Percentiles rank a stretch among this genome's conserved stretches.
Evolutionary conservation across 129 eudicot genomes (phyloP).

Genomic region (Flaveria ramosissima): DNA sequence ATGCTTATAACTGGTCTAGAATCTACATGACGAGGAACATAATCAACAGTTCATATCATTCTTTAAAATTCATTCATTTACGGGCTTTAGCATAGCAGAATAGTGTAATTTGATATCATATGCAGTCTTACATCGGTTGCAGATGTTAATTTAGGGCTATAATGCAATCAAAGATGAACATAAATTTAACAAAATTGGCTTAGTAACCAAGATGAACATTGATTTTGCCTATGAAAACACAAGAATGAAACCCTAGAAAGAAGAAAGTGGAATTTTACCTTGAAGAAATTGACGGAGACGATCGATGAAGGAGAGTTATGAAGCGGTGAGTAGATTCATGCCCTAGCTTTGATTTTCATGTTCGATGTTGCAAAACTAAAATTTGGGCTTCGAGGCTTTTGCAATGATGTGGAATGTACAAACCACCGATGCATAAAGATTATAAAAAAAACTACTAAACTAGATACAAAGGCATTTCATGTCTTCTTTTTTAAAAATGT

Average conservation of each 20-base stretch:
- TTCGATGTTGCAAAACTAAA: too few relatives aligned
- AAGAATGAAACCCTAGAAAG: constrained; percentile 25
- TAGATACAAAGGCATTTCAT: background rate
- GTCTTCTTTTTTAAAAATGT: too few relatives aligned
- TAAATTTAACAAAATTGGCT: too few relatives aligned
- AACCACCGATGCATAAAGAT: too few relatives aligned
- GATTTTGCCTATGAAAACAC: too few relatives aligned
- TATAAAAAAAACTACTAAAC: too few relatives aligned
- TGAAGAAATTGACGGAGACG: background rate
- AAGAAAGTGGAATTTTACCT: constrained; percentile 18
- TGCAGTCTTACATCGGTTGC: constrained; percentile 15
- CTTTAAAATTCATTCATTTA: constrained; percentile 19
- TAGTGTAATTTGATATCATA: constrained; percentile 12
- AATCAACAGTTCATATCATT: background rate
- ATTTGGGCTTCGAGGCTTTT: too few relatives aligned
- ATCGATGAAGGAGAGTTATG: constrained; percentile 2
- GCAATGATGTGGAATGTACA: too few relatives aligned
- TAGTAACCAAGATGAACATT: too few relatives aligned
- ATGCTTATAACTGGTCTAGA: too few relatives aligned
- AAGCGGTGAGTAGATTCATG: constrained; percentile 4
- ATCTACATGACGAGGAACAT: too few relatives aligned
- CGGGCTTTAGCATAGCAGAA: too few relatives aligned
- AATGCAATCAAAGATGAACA: background rate
- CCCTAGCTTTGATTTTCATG: background rate
- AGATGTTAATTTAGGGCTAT: background rate